Evolutionary conservation across 345 rosid species (phyloP), one percentile per base, ranked within the genome.

Genomic region (Lagerstroemia speciosa): DNA sequence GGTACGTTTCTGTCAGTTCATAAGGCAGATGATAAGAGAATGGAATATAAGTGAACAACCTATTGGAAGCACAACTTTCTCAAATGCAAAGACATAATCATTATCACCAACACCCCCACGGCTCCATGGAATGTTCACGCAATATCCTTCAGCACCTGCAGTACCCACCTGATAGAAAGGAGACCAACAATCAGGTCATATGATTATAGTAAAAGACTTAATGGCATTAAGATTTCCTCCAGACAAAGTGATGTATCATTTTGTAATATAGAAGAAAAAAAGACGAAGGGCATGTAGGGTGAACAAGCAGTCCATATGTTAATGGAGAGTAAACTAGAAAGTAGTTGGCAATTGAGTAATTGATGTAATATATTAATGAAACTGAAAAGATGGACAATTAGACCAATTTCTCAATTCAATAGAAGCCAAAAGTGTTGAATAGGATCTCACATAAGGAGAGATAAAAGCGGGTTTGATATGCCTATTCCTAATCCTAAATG

Each of bases 41-140:
- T 26, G 40, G 17, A 52, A 62, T 30, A 45, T 36, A 8, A 70
- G 50, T 43, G 74, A 78, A 48, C 65, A 67, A 88, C 99, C 99
- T 86, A 94, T 89, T 52, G 99, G 99, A 71, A 94, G 86, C 82
- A 94, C 92, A 57, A 89, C 80, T 69, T 86, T 82, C 76, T 88
- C 87, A 83, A 94, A 94, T 40, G 98, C 99, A 85, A 83, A 94
- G 65, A 89, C 69, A 74, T 91, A 94, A 82, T 94, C 99, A 68
- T 87, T 83, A 78, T 94, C 99, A 26, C 99, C 96, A 69, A 94
- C 92, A 73, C 95, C 98, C 41, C 95, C 88, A 32, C 95, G 80
- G 71, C 90, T 91, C 99, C 99, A 94, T n/a, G 99, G 99, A 70
- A 94, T 68, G 80, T 94, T 91, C 57, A 91, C 96, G 50, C 99